Base-by-base conservation (phyloP, 139 green algal species). In the Micractinium sp. region DNA sequence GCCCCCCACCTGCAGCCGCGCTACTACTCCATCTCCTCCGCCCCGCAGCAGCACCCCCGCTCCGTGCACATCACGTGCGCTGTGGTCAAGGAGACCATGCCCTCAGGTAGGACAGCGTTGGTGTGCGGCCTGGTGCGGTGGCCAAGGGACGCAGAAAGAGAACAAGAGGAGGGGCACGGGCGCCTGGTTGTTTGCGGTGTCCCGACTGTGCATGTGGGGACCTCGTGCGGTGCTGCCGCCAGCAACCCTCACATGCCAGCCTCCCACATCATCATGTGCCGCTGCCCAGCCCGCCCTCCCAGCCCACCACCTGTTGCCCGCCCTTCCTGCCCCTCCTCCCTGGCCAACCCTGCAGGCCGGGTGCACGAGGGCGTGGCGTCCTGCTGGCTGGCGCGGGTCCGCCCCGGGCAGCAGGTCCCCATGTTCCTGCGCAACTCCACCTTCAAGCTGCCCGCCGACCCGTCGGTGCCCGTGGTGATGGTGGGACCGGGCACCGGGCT, bases 401-500 rank as follows among this genome's bases (percentile, higher is more conserved):
- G 12, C 2, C n/a, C 36, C 53, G 89, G 91, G 39, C 25, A 85
- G 47, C 78, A 74, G 19, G 85, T 98, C 16, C 94, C 96, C 18
- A 87, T 97, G 13, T 99, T 98, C 82, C 88, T 99, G 60, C 94
- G 98, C 69, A 92, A 83, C 74, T 98, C 95, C 47, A 93, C 93
- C 75, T 99, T 99, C 94, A 95, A 94, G 88, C 94, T 99, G 86
- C 98, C 98, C 0, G 14, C 77, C 25, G 89, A 97, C 87, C 82
- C 92, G 3, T 33, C 33, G 7, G 87, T 88, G 67, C 97, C 98
- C 0, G 81, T 99, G 33, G 90, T 99, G 33, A 99, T 99, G 98
- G 92, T 99, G 15, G 98, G 98, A 7, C 98, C 98, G 0, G 98
- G 98, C 90, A 99, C 98, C 0, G 98, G 98, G 2, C 92, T 99